Conservation (phyloP, 345 rosid genomes). For the Rhizophora apiculata region DNA sequence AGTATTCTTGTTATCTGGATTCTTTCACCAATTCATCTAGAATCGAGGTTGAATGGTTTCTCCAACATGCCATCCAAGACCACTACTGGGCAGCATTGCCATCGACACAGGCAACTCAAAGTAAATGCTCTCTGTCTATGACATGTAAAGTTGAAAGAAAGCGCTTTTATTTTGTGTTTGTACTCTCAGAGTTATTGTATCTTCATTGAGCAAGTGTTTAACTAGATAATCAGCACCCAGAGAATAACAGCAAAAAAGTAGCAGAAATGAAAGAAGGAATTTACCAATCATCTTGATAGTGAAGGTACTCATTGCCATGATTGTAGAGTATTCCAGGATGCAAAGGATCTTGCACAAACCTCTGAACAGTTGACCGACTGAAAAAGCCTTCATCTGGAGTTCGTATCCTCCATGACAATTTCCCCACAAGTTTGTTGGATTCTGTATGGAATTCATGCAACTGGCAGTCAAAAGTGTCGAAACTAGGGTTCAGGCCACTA, state of each 20-base stretch:
- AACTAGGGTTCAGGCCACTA: conserved; percentile 89
- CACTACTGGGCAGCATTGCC: too few species aligned
- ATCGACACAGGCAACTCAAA: too few species aligned
- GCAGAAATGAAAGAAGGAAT: not conserved
- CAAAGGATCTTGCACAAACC: conserved; percentile 69
- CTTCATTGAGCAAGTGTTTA: too few species aligned
- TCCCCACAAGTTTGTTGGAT: conserved; percentile 66
- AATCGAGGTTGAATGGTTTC: too few species aligned
- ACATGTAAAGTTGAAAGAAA: too few species aligned
- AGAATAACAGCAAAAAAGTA: not conserved
- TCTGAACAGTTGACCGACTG: conserved; percentile 63
- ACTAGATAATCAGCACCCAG: not conserved
- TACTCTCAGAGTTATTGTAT: too few species aligned
- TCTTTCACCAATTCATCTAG: too few species aligned
- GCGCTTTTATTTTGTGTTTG: too few species aligned
- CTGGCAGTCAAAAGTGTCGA: conserved; percentile 82
- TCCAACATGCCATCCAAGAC: too few species aligned
- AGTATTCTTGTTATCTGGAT: too few species aligned
- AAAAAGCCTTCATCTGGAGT: conserved; percentile 77
- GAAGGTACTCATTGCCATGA: conserved; percentile 91
- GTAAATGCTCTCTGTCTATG: too few species aligned
- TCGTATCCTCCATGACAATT: conserved; percentile 75
- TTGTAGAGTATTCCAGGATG: conserved; percentile 75
- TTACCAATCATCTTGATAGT: conserved; percentile 97
- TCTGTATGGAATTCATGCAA: conserved; percentile 80